A percentile compares a stretch with the other conserved stretches of the same genome.
Evolutionary conservation across 177 flowering plant genomes (phyloP).

Genomic region (Vitis hybrid): DNA sequence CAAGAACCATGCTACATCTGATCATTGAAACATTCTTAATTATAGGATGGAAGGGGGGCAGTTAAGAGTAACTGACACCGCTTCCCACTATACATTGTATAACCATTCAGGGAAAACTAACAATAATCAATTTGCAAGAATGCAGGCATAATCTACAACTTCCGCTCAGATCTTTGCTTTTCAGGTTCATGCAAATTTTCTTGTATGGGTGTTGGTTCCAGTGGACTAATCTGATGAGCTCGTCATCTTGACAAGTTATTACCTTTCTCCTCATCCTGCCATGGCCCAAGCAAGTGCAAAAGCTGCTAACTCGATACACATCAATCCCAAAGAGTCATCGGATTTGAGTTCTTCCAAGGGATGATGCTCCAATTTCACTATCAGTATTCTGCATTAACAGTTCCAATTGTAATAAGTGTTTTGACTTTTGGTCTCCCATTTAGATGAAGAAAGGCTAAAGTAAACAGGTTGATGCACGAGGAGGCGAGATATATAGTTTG

Average conservation of each 20-base stretch:
- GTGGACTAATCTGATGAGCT: not conserved
- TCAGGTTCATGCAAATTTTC: slow-evolving; percentile 3
- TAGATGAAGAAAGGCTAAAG: no score
- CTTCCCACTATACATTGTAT: slow-evolving; percentile 25
- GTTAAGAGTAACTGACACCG: slow-evolving; percentile 7
- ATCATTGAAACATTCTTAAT: not conserved
- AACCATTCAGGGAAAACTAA: not conserved
- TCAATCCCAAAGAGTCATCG: slow-evolving; percentile 34
- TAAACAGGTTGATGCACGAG: no score
- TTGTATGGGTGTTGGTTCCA: not conserved
- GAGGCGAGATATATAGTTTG: no score
- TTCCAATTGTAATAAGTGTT: not conserved
- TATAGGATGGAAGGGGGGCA: slow-evolving; percentile 17
- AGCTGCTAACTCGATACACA: not conserved
- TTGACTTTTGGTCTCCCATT: no score
- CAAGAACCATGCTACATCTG: no score
- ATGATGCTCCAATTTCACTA: slow-evolving; percentile 74
- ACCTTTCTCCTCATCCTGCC: not conserved
- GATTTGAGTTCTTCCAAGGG: slow-evolving; percentile 79
- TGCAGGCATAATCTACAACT: slow-evolving; percentile 1
- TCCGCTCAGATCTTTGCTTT: not conserved
- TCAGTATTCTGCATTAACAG: slow-evolving; percentile 64
- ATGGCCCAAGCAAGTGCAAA: not conserved
- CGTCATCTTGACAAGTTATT: not conserved
- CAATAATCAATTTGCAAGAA: not conserved